Base-by-base conservation (phyloP, 768 basidiomycete species). In the Lactarius deliciosus region DNA sequence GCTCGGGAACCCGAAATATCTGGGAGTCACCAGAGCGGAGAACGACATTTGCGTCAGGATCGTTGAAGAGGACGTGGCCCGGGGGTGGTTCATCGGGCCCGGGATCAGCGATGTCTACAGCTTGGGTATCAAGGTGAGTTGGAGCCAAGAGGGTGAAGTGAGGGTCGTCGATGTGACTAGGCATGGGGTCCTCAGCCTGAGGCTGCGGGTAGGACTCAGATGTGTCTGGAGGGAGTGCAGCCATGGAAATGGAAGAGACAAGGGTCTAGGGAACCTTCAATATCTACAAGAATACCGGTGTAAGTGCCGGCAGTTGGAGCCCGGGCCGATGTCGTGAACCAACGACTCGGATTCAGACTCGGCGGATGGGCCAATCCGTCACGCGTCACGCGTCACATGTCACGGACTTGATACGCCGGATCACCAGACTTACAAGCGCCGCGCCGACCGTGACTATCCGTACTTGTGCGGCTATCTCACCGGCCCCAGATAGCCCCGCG, bases 1-100 rank as follows among this genome's bases (percentile, higher is more conserved):
- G 66, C 55, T 77, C 79, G 71, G 80, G 78, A 36, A 85, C 75
- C 45, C 77, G 79, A 70, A 85, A 84, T 10, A 76, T 69, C 3
- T 78, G 76, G 9, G 76, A 77, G 63, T 85, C 82, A 2, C 75
- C 71, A 8, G 82, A 78, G 53, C 76, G 77, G 43, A 84, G 73
- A 45, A 80, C 74, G 65, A 82, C 71, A 65, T 83, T 80, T 10
- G 80, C 81, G 20, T 79, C 77, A 20, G 63, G 71, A 54, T 79
- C 30, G 18, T 65, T 18, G n/a, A 62, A 32, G n/a, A 41, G n/a
- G 1, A n/a, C 22, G 20, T 43, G 16, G 11, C 4, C 36, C 36
- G 11, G 9, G 6, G 62, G 47, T 5, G 22, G 1, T 28, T 53
- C 13, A 25, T 53, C 3, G 3, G 36, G 9, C 10, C 36, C 36